Base-by-base conservation (phyloP, 305 asterid genomes). In the Salvia sclarea region DNA sequence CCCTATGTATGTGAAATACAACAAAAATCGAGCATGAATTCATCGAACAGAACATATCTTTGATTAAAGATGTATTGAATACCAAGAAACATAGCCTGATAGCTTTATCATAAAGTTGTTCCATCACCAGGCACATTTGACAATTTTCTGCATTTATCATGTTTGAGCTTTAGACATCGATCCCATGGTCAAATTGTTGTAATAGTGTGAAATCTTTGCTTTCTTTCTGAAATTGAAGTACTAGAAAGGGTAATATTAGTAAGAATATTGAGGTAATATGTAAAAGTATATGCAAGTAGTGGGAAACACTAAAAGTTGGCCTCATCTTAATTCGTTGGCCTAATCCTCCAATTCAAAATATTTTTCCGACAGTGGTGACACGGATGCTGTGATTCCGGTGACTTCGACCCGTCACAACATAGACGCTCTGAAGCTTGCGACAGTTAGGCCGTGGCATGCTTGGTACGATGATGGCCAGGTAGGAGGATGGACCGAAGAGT, bases 381-480 rank as follows among this genome's bases (percentile, higher is more conserved):
- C 95, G 2, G 96, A 93, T 86, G 86, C 96, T 52, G 96, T 90
- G 18, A 77, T 93, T 71, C 98, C 98, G 6, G 96, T 91, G 58
- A 82, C 98, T 58, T 90, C 98, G 2, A 93, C 98, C 14, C 95
- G 97, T 22, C 83, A 88, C 79, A 88, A 85, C 52, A 84, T 91
- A 37, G 84, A 87, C 55, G 91, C 97, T 61, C 80, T 93, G 50
- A 79, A 84, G 40, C 95, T 91, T 66, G 80, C 85, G 37, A 85
- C 92, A 0, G 69, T 79, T 64, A 45, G 85, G 66, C 90, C 92
- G 4, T 93, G 96, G 94, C 82, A 77, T 33, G 81, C 97, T 80
- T 93, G 98, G 98, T 91, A 93, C 7, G 81, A 79, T 17, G 91
- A 88, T 72, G 97, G 95, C 49, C 95, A 93, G 98, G 97, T 93